phyloP scores from a whole-genome alignment of 257 asterid species.

The Dorcoceras hygrometricum region DNA sequence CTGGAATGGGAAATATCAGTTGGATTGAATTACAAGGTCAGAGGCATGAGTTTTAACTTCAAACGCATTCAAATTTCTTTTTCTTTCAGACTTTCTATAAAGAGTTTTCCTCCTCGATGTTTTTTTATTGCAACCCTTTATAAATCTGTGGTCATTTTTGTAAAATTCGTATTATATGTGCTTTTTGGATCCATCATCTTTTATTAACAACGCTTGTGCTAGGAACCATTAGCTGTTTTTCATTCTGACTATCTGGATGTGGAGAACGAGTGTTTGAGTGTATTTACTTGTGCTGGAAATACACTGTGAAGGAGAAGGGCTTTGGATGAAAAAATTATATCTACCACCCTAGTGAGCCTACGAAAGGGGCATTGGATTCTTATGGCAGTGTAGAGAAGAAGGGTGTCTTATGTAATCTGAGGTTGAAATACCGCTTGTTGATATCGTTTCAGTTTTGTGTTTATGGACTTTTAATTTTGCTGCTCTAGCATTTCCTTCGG shows the following conservation, averaged over 20 bases:
- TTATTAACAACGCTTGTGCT: slow-evolving; percentile 1
- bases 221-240: neutral
- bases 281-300: slow-evolving; percentile 6
- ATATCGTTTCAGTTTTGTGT: neutral
- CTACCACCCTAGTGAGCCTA: too few species aligned
- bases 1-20: slow-evolving; percentile 97
- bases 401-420: neutral
- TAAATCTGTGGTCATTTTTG: neutral
- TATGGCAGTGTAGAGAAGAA: neutral
- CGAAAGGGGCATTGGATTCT: neutral
- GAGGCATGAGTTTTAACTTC: slow-evolving; percentile 21
- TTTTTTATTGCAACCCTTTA: neutral
- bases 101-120: neutral
- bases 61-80: slow-evolving; percentile 20
- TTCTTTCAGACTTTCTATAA: slow-evolving; percentile 13
- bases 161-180: neutral
- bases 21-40: slow-evolving; percentile 93
- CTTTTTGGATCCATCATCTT: neutral
- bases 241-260: neutral
- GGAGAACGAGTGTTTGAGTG: slow-evolving; percentile 11
- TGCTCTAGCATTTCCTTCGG: slow-evolving; percentile 9
- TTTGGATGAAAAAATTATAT: neutral
- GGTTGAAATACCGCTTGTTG: too few species aligned
- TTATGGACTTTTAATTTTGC: slow-evolving; percentile 8
- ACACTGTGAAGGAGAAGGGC: neutral